Evolutionary conservation across 441 rosid genomes (phyloP), one percentile per base, ranked within the genome.

Genomic region (Corymbia citriodora): DNA sequence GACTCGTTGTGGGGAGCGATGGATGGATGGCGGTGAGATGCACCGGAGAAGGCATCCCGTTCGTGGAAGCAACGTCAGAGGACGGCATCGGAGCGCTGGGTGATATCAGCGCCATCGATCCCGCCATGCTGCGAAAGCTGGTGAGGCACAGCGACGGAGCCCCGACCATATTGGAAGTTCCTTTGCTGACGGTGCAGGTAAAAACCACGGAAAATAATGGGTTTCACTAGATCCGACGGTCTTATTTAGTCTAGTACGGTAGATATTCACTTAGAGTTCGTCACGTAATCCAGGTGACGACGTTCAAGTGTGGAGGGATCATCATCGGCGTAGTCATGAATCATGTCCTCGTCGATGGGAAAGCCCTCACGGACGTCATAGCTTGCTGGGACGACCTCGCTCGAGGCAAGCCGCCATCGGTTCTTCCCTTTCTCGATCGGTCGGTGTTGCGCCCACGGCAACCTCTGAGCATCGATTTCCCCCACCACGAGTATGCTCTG

Each of bases 241-340:
- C 59, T 18, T 55, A 18, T 55, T 55, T 55, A 55, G 59, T 19
- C 19, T 55, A 55, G 59, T 55, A 18, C 23, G 33, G 23, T 31
- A 31, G 40, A 68, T 68, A 68, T 31, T 23, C 79, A 8, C 79
- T 33, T 68, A 4, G 2, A 31, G 7, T n/a, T 68, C 16, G 16
- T 68, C 79, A 31, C 4, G 18, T 16, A 33, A 31, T 31, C 45
- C 52, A 79, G 85, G 52, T 79, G 85, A 79, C 85, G 10, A 79
- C 52, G 8, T 79, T 79, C 85, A 79, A 45, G 85, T 79, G 85
- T 6, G 52, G 85, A 23, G 85, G 85, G 85, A 79, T 79, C n/a
- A 52, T 79, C 52, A 3, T 79, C n/a, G 85, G 85, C 52, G 12
- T 79, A n/a, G 83, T 23, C 85, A 40, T 79, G 85, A 79, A 79